A percentile compares a stretch with the other conserved stretches of the same genome.
These are phyloP conservation scores for Hygrophila difformis DNA, from an alignment of 257 asterid species.

Conservation along the genomic window DNA sequence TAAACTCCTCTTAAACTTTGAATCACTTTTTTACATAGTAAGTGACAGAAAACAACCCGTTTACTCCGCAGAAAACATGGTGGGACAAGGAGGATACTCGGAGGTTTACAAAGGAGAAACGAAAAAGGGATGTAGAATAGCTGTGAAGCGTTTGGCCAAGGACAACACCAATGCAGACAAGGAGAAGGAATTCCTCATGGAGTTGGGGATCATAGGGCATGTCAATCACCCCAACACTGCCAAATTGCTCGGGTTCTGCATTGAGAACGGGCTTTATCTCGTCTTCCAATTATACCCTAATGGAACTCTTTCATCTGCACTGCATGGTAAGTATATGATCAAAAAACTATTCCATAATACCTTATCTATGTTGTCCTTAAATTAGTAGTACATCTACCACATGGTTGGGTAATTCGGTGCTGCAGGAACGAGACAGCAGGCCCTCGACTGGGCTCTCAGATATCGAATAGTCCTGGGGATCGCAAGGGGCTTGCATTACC, in stretches of 20 bases:
- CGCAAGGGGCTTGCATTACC: constrained; percentile 70
- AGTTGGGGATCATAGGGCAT: constrained; percentile 71
- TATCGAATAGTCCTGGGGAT: constrained; percentile 61
- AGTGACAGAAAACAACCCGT: background rate
- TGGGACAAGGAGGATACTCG: constrained; percentile 84
- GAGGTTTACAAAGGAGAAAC: constrained; percentile 64
- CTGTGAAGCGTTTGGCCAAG: constrained; percentile 65
- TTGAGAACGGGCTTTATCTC: constrained; percentile 72
- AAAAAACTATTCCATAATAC: background rate
- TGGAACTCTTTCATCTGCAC: constrained; percentile 66
- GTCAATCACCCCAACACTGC: constrained; percentile 74
- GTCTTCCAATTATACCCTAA: constrained; percentile 57
- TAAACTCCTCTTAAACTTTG: no score
- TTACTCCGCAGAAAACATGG: constrained; percentile 48
- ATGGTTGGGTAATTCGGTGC: background rate
- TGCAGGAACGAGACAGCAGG: constrained; percentile 30
- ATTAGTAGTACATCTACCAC: no score
- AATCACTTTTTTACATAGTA: no score
- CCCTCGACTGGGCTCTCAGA: constrained; percentile 58
- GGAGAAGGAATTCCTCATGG: constrained; percentile 68
- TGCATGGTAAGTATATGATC: constrained; percentile 49
- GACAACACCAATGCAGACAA: constrained; percentile 41
- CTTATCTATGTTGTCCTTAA: no score
- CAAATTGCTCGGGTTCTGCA: constrained; percentile 55
- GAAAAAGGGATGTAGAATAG: constrained; percentile 37